Evolutionary conservation across 805 yeast genomes (phyloP).

Genomic region (Zygotorulaspora chibaensis): DNA sequence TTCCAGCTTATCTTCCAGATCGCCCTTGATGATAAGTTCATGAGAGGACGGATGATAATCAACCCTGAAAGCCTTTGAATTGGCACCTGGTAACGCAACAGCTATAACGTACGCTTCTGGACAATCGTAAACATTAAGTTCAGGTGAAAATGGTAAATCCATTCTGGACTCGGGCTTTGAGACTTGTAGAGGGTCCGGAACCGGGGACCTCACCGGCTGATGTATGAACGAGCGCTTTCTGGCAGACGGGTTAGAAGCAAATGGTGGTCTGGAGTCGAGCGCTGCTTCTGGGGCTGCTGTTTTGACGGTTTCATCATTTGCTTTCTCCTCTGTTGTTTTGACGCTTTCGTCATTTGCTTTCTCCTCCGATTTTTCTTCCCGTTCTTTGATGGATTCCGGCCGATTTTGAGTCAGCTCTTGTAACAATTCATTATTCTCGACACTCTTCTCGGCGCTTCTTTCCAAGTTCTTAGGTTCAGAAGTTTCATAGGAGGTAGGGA

Average conservation of each 20-base stretch:
- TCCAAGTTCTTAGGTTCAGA: too few species aligned
- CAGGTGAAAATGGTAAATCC: conserved; percentile 52
- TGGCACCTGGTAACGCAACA: conserved; percentile 57
- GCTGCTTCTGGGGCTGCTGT: conserved; percentile 5
- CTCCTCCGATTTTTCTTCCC: conserved; percentile 5
- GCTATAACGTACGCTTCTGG: conserved; percentile 44
- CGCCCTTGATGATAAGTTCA: conserved; percentile 51
- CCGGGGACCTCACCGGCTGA: conserved; percentile 30
- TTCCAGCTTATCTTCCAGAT: conserved; percentile 38
- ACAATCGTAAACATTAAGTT: conserved; percentile 53
- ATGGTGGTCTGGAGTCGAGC: not conserved
- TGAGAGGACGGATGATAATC: conserved; percentile 57
- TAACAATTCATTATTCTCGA: not conserved
- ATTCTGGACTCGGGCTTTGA: conserved; percentile 42
- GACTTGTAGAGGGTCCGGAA: conserved; percentile 41
- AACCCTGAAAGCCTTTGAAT: conserved; percentile 47
- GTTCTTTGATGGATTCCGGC: not conserved
- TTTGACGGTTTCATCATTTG: too few species aligned
- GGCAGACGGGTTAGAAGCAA: conserved; percentile 3
- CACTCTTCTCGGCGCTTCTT: not conserved
- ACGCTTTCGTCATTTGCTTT: not conserved
- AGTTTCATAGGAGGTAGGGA: conserved; percentile 3
- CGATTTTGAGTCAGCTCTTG: not conserved
- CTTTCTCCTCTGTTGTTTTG: not conserved
- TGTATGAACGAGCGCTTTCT: conserved; percentile 19